These are phyloP conservation scores for Cryptosporidium ubiquitum DNA, from an alignment of 169 alveolate genomes.

Conservation along the genomic window DNA sequence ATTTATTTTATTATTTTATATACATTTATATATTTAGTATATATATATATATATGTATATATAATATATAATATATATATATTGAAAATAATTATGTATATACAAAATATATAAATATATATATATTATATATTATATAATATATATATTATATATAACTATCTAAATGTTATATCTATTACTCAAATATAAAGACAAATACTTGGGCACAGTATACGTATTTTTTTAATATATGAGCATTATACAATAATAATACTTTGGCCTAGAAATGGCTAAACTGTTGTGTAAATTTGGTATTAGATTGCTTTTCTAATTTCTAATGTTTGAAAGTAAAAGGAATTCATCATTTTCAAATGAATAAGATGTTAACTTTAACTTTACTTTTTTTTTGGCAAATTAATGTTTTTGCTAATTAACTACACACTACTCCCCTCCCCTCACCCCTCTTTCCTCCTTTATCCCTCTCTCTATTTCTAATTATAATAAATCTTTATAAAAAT, in stretches of 20 bases:
- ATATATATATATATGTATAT: too few relatives aligned
- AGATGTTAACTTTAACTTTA: too few relatives aligned
- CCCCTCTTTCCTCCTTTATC: background rate
- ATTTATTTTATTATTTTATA: too few relatives aligned
- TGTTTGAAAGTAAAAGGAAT: too few relatives aligned
- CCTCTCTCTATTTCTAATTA: background rate
- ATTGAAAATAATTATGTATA: too few relatives aligned
- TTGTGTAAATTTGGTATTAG: background rate
- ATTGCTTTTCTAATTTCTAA: background rate
- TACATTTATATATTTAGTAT: too few relatives aligned
- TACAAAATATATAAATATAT: background rate
- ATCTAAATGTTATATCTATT: too few relatives aligned
- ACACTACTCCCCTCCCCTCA: background rate
- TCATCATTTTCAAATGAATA: background rate
- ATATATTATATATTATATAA: background rate
- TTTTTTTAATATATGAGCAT: background rate
- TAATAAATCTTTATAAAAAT: background rate
- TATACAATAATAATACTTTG: background rate
- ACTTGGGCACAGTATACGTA: slow-evolving; percentile 14
- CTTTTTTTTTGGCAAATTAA: background rate
- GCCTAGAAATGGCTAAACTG: background rate
- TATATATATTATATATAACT: too few relatives aligned
- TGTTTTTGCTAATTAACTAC: background rate
- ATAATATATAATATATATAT: too few relatives aligned
- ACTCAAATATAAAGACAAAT: slow-evolving; percentile 10